These are phyloP conservation scores for Hanseniaspora opuntiae DNA, from an alignment of 805 yeast genomes.

Conservation along the genomic window DNA sequence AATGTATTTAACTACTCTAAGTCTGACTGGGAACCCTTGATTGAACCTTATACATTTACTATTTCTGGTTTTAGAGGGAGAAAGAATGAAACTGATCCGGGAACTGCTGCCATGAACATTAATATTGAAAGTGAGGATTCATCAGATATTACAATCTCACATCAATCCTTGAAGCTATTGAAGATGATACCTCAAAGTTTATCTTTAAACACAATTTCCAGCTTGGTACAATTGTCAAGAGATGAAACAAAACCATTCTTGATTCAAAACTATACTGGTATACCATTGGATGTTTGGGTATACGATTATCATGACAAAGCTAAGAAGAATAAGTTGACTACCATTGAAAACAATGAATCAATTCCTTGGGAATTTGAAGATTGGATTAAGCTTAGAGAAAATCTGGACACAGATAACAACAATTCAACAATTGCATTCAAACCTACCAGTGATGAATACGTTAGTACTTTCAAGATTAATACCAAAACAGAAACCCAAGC, in stretches of 20 bases:
- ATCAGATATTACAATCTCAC: conserved; percentile 70
- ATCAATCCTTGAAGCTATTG: conserved; percentile 64
- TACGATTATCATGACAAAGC: conserved; percentile 30
- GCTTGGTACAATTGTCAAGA: conserved; percentile 44
- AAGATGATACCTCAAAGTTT: conserved; percentile 54
- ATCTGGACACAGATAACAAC: conserved; percentile 50
- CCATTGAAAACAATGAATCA: conserved; percentile 35
- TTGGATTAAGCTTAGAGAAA: conserved; percentile 78
- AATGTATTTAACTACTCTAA: conserved; percentile 78
- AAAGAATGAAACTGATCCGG: conserved; percentile 16
- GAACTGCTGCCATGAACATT: conserved; percentile 33
- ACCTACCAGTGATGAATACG: conserved; percentile 43
- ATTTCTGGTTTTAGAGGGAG: conserved; percentile 44
- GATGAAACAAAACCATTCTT: conserved; percentile 74
- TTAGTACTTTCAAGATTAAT: conserved; percentile 41
- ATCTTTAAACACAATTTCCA: conserved; percentile 27
- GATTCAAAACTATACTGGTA: conserved; percentile 74
- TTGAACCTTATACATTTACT: conserved; percentile 78
- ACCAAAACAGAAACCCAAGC: conserved; percentile 77
- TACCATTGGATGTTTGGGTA: conserved; percentile 70
- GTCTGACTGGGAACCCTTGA: conserved; percentile 87
- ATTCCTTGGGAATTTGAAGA: conserved; percentile 88
- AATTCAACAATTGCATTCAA: conserved; percentile 52
- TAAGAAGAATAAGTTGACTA: conserved; percentile 20
- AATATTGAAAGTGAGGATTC: conserved; percentile 63